These are phyloP conservation scores for Alloteropsis angusta DNA, from an alignment of 202 grass and related monocot species.

Conservation along the genomic window DNA sequence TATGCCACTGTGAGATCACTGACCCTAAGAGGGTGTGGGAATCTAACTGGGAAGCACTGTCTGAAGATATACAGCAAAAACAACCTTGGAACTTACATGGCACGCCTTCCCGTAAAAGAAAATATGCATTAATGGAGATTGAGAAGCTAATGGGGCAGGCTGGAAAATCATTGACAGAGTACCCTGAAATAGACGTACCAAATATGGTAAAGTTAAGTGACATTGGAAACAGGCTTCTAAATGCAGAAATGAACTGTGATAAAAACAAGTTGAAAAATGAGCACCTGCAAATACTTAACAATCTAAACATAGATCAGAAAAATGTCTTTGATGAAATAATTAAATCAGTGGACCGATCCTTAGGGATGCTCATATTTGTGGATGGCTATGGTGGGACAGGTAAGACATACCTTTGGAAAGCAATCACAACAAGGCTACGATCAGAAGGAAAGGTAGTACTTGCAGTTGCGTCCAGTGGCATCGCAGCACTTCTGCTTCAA, in stretches of 20 bases:
- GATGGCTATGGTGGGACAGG: constrained; percentile 19
- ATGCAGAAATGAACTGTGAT: background rate
- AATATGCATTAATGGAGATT: background rate
- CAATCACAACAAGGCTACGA: background rate
- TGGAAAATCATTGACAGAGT: background rate
- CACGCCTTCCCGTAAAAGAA: background rate
- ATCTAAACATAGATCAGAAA: constrained; percentile 11
- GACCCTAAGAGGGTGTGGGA: constrained; percentile 3
- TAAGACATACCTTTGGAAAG: constrained; percentile 21
- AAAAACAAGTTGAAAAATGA: background rate
- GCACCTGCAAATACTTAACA: background rate
- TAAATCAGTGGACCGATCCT: background rate
- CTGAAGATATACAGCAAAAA: background rate
- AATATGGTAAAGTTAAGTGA: background rate
- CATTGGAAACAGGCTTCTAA: background rate
- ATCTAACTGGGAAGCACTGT: constrained; percentile 14
- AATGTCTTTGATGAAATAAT: constrained; percentile 10
- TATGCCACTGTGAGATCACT: constrained; percentile 10
- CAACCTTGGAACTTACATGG: background rate
- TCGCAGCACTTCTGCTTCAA: constrained; percentile 4
- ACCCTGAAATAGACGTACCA: background rate
- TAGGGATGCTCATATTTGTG: constrained; percentile 17
- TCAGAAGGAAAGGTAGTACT: constrained; percentile 17
- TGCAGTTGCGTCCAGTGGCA: constrained; percentile 1
- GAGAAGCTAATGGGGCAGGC: background rate